Conservation (phyloP, 73 alveolate genomes). For the Tetrahymena thermophila region DNA sequence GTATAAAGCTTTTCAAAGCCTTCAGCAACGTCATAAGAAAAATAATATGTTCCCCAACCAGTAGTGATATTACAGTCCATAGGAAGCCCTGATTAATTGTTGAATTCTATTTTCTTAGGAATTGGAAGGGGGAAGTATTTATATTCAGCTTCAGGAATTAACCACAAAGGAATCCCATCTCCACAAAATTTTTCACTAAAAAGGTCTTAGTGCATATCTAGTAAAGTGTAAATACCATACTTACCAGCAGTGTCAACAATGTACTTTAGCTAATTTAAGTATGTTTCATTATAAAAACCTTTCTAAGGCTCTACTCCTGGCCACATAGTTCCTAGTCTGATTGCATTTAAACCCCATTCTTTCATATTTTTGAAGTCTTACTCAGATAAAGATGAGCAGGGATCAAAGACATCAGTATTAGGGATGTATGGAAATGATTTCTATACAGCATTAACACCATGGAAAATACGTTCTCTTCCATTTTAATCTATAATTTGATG, state of each 20-base stretch:
- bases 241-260: slow-evolving; percentile 8
- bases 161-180: slow-evolving; percentile 37
- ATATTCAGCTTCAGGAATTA: not conserved
- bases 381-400: slow-evolving; percentile 1
- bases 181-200: slow-evolving; percentile 31
- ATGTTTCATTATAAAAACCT: slow-evolving; percentile 7
- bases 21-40: slow-evolving; percentile 22
- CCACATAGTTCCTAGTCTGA: slow-evolving; percentile 44
- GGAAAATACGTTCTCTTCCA: slow-evolving; percentile 28
- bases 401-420: not conserved
- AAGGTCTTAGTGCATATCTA: slow-evolving; percentile 38
- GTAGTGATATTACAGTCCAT: not conserved
- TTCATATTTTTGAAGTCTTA: slow-evolving; percentile 12
- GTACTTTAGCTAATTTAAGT: not conserved
- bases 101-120: not conserved
- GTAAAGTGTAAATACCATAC: slow-evolving; percentile 1
- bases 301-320: slow-evolving; percentile 9
- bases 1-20: slow-evolving; percentile 14
- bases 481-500: not conserved
- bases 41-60: slow-evolving; percentile 3
- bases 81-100: not conserved
- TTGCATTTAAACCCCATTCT: slow-evolving; percentile 26
- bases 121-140: not conserved
- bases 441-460: slow-evolving; percentile 16
- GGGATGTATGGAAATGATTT: slow-evolving; percentile 29